Conservation (phyloP, 495 filamentous ascomycete species). For the Daldinia decipiens region DNA sequence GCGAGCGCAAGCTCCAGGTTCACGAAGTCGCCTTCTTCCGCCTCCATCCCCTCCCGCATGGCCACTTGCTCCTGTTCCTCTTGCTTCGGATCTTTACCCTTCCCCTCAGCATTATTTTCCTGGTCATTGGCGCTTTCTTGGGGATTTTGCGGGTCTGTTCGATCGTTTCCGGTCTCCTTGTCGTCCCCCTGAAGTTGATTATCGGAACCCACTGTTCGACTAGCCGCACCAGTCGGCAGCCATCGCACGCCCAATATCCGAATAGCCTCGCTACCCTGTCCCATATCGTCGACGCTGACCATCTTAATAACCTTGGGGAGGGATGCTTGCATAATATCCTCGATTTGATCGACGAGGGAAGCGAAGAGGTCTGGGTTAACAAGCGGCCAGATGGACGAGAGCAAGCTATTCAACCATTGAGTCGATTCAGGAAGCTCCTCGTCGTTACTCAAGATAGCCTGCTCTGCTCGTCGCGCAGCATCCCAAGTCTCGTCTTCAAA, state of each 20-base stretch:
- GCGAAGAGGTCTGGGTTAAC: conserved; percentile 77
- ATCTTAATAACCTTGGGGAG: conserved; percentile 71
- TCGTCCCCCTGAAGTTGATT: conserved; percentile 57
- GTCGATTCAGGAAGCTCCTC: conserved; percentile 66
- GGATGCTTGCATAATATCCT: conserved; percentile 78
- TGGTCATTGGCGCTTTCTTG: conserved; percentile 49
- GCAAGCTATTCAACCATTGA: conserved; percentile 72
- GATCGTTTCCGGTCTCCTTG: conserved; percentile 57
- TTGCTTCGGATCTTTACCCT: conserved; percentile 39
- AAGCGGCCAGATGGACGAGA: conserved; percentile 72
- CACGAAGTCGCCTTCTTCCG: conserved; percentile 77
- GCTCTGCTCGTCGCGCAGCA: conserved; percentile 61
- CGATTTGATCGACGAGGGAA: conserved; percentile 70
- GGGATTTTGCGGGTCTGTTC: conserved; percentile 56
- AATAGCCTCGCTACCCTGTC: conserved; percentile 72
- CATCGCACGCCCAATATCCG: conserved; percentile 72
- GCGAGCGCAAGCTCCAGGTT: conserved; percentile 77
- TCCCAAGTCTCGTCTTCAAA: conserved; percentile 74
- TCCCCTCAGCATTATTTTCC: conserved; percentile 41
- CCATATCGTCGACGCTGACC: conserved; percentile 75
- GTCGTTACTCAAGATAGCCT: conserved; percentile 48
- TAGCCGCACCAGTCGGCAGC: conserved; percentile 72
- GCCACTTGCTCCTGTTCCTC: conserved; percentile 57
- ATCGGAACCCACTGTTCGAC: conserved; percentile 63
- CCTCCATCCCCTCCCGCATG: conserved; percentile 72